phyloP scores from a whole-genome alignment of 768 basidiomycete species.

The Kwoniella botswanensis region DNA sequence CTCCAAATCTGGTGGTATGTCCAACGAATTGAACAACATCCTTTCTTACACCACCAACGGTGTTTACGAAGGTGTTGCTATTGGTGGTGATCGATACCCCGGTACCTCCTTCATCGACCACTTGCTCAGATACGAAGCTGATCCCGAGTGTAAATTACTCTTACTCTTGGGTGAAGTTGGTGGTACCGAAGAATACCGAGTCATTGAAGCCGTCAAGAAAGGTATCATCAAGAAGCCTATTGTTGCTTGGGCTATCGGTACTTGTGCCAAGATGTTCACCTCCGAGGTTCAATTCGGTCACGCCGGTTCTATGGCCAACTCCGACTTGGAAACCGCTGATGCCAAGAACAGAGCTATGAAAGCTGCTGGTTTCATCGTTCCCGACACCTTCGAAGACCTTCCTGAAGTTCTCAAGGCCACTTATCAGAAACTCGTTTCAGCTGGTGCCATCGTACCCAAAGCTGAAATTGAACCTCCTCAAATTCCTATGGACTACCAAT shows the following conservation, averaged over 20 bases:
- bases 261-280: conserved; percentile 99
- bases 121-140: conserved; percentile 93
- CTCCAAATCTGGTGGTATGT: conserved; percentile 99
- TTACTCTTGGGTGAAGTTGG: conserved; percentile 98
- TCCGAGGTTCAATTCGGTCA: conserved; percentile 99
- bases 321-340: conserved; percentile 94
- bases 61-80: conserved; percentile 99
- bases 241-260: conserved; percentile 99
- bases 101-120: conserved; percentile 99
- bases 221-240: conserved; percentile 97
- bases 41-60: conserved; percentile 94
- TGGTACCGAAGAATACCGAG: conserved; percentile 98
- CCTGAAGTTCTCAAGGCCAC: conserved; percentile 81
- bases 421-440: conserved; percentile 77
- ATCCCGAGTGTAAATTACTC: conserved; percentile 98
- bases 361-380: conserved; percentile 92
- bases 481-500: conserved; percentile 99
- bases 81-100: conserved; percentile 98
- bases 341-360: conserved; percentile 97
- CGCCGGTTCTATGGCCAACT: conserved; percentile 97
- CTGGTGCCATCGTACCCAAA: conserved; percentile 71
- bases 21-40: conserved; percentile 99
- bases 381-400: conserved; percentile 95
- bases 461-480: conserved; percentile 86
- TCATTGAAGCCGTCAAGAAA: conserved; percentile 93